Evolutionary conservation across 2,329 filamentous ascomycete genomes (phyloP).

Genomic region (Trichoderma endophyticum): DNA sequence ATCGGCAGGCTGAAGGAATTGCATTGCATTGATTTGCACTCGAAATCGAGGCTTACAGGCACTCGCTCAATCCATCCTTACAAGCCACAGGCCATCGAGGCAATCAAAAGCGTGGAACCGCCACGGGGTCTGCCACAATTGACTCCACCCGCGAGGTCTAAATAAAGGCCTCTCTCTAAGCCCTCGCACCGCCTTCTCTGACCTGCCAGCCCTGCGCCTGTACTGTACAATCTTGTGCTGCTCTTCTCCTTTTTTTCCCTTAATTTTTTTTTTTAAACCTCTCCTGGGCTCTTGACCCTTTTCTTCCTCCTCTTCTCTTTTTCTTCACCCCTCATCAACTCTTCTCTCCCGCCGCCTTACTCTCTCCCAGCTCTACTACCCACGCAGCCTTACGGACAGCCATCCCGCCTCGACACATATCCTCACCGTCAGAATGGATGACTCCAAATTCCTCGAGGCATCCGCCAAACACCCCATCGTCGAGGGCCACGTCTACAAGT

Average conservation of each 20-base stretch:
- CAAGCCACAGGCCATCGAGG: background rate
- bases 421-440: constrained; percentile 44
- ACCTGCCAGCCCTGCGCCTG: background rate
- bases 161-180: constrained; percentile 15
- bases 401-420: background rate
- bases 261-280: background rate
- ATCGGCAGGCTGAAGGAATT: background rate
- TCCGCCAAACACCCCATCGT: constrained; percentile 61
- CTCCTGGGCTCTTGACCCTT: background rate
- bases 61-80: background rate
- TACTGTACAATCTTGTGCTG: background rate
- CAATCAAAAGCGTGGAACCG: background rate
- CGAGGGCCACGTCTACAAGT: constrained; percentile 55
- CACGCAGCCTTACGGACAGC: background rate
- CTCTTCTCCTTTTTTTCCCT: background rate
- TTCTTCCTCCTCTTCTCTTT: background rate
- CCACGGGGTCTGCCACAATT: constrained; percentile 7
- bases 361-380: background rate
- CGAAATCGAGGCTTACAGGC: background rate
- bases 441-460: constrained; percentile 53
- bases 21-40: background rate
- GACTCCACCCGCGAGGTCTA: constrained; percentile 18
- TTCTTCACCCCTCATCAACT: background rate
- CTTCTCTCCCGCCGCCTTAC: background rate
- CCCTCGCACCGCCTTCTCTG: constrained; percentile 15